Evolutionary conservation across 169 alveolate species (phyloP).

Genomic region (Eimeria mitis): DNA sequence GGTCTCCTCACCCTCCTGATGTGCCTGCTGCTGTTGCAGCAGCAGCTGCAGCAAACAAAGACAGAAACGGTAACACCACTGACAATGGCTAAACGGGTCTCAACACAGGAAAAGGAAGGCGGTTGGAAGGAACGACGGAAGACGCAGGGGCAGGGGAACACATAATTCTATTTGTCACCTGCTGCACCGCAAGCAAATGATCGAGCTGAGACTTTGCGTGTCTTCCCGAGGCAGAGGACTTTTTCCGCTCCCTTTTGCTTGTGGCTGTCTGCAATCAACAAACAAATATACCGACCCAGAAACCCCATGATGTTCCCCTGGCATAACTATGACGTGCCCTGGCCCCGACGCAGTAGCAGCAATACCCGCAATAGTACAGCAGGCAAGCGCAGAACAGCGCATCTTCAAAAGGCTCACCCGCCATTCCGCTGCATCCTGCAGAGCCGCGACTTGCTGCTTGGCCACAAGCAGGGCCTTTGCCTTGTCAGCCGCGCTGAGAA

Average conservation of each 20-base stretch:
- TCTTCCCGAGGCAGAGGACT: slow-evolving; percentile 70
- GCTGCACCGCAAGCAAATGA: slow-evolving; percentile 71
- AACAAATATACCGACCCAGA: not conserved
- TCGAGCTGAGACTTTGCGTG: slow-evolving; percentile 67
- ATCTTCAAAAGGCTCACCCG: slow-evolving; percentile 39
- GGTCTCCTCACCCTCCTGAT: slow-evolving; percentile 27
- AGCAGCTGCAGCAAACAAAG: slow-evolving; percentile 34
- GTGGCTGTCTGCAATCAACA: slow-evolving; percentile 66
- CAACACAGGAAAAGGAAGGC: not conserved
- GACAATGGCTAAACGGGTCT: not conserved
- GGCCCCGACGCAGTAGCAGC: not conserved
- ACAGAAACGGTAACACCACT: not conserved
- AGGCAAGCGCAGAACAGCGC: not conserved
- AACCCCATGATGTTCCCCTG: not conserved
- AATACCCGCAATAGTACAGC: not conserved
- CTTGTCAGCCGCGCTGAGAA: slow-evolving; percentile 66
- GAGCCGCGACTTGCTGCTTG: slow-evolving; percentile 60
- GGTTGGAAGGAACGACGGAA: not conserved
- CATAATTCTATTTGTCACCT: slow-evolving; percentile 1
- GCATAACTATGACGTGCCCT: not conserved
- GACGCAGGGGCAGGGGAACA: not conserved
- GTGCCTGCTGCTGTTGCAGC: slow-evolving; percentile 41
- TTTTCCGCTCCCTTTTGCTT: slow-evolving; percentile 70
- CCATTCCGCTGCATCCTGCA: slow-evolving; percentile 66
- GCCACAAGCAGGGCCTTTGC: slow-evolving; percentile 61